Base-by-base conservation (phyloP, 2,329 filamentous ascomycete genomes). In the Penicillium sp. region DNA sequence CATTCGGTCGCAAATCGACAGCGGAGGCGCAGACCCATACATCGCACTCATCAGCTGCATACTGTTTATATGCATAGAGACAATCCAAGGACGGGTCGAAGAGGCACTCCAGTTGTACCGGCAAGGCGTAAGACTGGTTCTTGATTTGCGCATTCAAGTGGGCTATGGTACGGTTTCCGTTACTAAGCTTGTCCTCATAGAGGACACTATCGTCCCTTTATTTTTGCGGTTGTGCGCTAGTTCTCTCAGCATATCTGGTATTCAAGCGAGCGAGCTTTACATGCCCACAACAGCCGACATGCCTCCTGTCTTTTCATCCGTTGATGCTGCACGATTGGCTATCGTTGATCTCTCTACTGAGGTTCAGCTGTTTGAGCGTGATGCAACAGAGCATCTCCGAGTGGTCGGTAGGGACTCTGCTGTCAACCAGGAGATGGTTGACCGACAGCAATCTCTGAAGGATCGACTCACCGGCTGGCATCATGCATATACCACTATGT, bases 1-100 rank as follows among this genome's bases (percentile, higher is more conserved):
- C 3, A 43, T 70, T 26, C 63, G 58, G 7, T 55, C 48, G 13
- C 55, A 62, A 15, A 66, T 70, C 17, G 56, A 59, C 27, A 51
- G 55, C 10, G 61, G 62, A 1, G 47, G 18, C 1, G 46, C 60
- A 20, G 61, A 68, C 27, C 54, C 56, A 7, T 65, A 66, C 15
- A 51, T 68, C 30, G 63, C 63, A 9, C 51, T 70, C 20, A 59
- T 71, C 9, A 70, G 52, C 17, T 71, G 67, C 32, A 55, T 68
- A 0, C 47, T 71, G 4, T 70, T 67, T n/a, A 69, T 69, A 15
- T 70, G 68, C 51, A 67, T 70, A 12, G 68, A 70, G 40, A 53
- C 53, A 0, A 47, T 69, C 1, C 58, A 66, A 27, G 68, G 63
- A 2, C 55, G 51, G 13, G 42, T 62, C 17, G 54, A 57, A 5